Conservation (phyloP, 139 green algal species). For the Coelastrella sp. region DNA sequence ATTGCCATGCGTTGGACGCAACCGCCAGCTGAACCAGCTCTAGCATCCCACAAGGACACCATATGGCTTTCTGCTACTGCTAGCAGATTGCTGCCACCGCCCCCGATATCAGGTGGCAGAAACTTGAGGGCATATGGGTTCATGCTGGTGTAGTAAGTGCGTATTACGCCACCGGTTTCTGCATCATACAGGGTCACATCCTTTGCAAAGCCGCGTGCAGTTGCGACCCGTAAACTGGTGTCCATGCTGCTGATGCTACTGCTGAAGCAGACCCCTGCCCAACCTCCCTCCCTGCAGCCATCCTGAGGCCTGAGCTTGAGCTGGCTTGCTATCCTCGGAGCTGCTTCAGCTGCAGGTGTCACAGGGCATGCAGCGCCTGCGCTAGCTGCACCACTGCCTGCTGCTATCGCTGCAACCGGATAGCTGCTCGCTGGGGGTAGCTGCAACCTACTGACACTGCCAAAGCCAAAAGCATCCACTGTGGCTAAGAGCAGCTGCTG, state of each 20-base stretch:
- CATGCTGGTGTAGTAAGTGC: not conserved
- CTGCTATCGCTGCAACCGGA: conserved; percentile 4
- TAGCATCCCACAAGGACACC: conserved; percentile 55
- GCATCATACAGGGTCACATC: conserved; percentile 35
- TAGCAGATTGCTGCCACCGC: conserved; percentile 28
- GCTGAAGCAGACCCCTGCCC: conserved; percentile 41
- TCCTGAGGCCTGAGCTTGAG: not conserved
- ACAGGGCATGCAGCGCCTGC: not conserved
- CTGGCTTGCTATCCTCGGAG: not conserved
- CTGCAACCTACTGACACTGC: not conserved
- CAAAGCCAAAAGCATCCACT: conserved; percentile 13
- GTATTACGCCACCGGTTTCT: not conserved
- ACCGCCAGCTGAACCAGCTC: conserved; percentile 45
- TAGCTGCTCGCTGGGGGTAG: not conserved
- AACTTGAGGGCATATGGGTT: conserved; percentile 51
- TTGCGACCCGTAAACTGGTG: not conserved
- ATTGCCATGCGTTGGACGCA: conserved; percentile 47
- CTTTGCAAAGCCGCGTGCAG: conserved; percentile 9
- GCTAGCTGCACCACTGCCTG: not conserved
- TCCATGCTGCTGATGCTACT: conserved; percentile 12
- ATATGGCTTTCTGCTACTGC: conserved; percentile 54
- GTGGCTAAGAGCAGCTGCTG: conserved; percentile 31
- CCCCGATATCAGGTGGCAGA: conserved; percentile 22
- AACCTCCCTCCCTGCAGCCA: conserved; percentile 30
- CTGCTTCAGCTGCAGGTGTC: not conserved